These are phyloP conservation scores for Quercus robur DNA, from an alignment of 306 rosid genomes.

Conservation along the genomic window DNA sequence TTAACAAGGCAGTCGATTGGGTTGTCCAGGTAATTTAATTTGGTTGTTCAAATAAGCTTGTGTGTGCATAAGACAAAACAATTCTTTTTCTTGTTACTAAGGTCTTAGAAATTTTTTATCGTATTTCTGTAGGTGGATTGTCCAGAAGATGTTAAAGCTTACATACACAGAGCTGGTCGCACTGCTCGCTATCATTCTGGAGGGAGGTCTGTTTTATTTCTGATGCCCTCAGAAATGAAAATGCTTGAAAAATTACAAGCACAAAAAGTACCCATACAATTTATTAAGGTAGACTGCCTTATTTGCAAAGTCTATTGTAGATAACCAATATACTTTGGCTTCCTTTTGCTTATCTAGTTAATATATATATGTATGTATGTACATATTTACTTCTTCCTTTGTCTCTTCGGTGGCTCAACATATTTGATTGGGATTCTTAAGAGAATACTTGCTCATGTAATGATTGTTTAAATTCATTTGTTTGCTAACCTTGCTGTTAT, in stretches of 20 bases:
- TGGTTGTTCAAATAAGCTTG: neutral
- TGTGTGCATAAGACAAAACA: too few relatives aligned
- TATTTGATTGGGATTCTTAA: neutral
- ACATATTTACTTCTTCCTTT: neutral
- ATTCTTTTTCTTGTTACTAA: neutral
- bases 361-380: too few relatives aligned
- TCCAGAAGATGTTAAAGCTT: conserved; percentile 80
- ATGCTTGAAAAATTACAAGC: conserved; percentile 75
- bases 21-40: conserved; percentile 79
- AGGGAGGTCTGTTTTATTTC: conserved; percentile 79
- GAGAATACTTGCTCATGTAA: neutral
- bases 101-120: conserved; percentile 8
- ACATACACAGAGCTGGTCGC: conserved; percentile 97
- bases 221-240: conserved; percentile 71
- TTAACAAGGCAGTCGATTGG: conserved; percentile 91
- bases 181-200: conserved; percentile 80
- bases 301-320: conserved; percentile 2
- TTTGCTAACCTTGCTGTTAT: conserved; percentile 21
- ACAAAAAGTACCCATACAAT: conserved; percentile 67
- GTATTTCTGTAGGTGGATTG: conserved; percentile 68
- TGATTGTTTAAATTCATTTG: neutral
- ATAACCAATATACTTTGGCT: neutral
- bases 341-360: neutral
- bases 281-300: conserved; percentile 52
- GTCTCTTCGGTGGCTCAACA: neutral